These are phyloP conservation scores for Euphorbia celastroides DNA, from an alignment of 441 rosid species.

Conservation along the genomic window DNA sequence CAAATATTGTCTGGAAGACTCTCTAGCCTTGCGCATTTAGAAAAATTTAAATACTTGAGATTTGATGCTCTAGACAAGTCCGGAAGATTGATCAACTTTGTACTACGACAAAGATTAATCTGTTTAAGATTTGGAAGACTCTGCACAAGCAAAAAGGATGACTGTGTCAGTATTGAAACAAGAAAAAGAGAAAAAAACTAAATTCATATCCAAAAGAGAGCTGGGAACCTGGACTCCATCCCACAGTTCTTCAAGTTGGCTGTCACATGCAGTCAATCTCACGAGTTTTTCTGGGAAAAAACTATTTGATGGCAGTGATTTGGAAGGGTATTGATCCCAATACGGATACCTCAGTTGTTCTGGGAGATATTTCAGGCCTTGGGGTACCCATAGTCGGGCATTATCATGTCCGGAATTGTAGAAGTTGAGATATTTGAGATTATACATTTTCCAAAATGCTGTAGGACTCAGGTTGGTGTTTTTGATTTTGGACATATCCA, in stretches of 20 bases:
- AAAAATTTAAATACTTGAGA: neutral
- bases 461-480: neutral
- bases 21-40: neutral
- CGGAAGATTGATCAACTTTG: neutral
- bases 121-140: neutral
- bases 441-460: neutral
- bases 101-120: neutral
- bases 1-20: neutral
- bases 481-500: neutral
- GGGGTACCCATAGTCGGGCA: neutral
- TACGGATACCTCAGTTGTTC: neutral
- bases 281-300: neutral
- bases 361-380: neutral
- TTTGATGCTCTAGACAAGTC: neutral
- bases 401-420: neutral
- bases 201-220: neutral
- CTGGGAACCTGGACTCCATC: neutral
- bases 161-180: neutral
- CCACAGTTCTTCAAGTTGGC: conserved; percentile 3
- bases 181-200: neutral
- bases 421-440: neutral
- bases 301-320: neutral
- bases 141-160: neutral
- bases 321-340: neutral
- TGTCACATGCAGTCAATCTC: neutral